Base-by-base conservation (phyloP, 2,329 filamentous ascomycete genomes). In the Sporothrix brunneoviolacea region DNA sequence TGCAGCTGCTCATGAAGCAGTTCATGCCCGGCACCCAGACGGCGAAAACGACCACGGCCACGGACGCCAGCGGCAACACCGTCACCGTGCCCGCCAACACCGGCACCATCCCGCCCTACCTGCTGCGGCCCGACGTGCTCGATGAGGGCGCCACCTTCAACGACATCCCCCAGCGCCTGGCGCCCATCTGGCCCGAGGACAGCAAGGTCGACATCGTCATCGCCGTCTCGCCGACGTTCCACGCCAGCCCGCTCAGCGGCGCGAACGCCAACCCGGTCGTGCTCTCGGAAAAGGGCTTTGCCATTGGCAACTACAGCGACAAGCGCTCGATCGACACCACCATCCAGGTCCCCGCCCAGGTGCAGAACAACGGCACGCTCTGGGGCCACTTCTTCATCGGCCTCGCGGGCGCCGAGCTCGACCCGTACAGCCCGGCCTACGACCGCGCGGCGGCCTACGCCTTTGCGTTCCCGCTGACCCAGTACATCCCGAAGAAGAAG, bases 371-470 rank as follows among this genome's bases (percentile, higher is more conserved):
- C 65, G 90, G 88, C 30, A 96, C 91, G 1, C 77, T 98, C 9
- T 96, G 88, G 83, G 91, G 88, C 3, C 93, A 98, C 67, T 94
- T 97, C 68, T 95, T 90, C 61, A 73, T 97, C 54, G 88, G 82
- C 10, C 79, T 95, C 57, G 71, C 82, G 9, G 91, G 91, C 48
- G 79, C 80, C 53, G 75, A 79, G 50, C 71, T 95, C 28, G 91
- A 97, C 61, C 91, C 91, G 3, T 76, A 76, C 9, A 77, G 80
- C 50, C 72, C 81, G 1, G 76, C 75, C 52, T 98, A 88, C 65
- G 86, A 94, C 64, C 71, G 82, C 0, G 76, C 77, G 8, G 84
- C 80, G 54, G 91, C 93, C 3, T 89, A 89, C 62, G 83, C 94
- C 65, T 95, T 95, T 64, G 74, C 83, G 43, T 84, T 87, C 57